Conservation (phyloP, 768 basidiomycete genomes). For the Suillus discolor region DNA sequence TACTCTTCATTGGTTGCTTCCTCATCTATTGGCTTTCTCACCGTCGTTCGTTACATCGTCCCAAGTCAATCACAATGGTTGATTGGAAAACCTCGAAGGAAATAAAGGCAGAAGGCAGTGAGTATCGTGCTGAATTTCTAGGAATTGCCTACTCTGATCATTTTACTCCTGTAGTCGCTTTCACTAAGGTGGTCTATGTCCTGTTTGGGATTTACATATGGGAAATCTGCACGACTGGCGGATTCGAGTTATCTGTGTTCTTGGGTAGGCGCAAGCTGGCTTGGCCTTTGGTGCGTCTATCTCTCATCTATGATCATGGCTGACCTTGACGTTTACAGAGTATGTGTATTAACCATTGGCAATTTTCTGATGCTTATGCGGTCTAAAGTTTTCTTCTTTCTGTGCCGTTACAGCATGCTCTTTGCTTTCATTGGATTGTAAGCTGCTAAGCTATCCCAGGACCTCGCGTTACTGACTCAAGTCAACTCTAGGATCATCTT, state of each 20-base stretch:
- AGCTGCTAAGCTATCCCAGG: conserved; percentile 22
- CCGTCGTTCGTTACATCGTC: conserved; percentile 12
- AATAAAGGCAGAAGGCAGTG: conserved; percentile 26
- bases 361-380: background rate
- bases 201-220: conserved; percentile 69
- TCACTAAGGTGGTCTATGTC: conserved; percentile 60
- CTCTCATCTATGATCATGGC: conserved; percentile 4
- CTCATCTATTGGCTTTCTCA: conserved; percentile 4
- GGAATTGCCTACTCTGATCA: conserved; percentile 7
- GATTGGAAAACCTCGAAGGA: conserved; percentile 26
- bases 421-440: conserved; percentile 65
- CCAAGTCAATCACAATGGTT: conserved; percentile 21
- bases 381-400: conserved; percentile 60
- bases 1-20: conserved; percentile 1
- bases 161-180: conserved; percentile 44
- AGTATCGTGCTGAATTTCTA: conserved; percentile 11
- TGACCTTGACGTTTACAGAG: conserved; percentile 2
- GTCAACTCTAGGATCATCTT: conserved; percentile 52
- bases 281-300: conserved; percentile 65
- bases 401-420: conserved; percentile 74
- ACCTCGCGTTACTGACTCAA: background rate
- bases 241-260: conserved; percentile 70
- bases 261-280: conserved; percentile 58
- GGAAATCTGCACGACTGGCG: conserved; percentile 64
- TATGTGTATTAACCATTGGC: conserved; percentile 1